Evolutionary conservation across 352 stramenopile genomes (phyloP).

Genomic region (Phytophthora meadii): DNA sequence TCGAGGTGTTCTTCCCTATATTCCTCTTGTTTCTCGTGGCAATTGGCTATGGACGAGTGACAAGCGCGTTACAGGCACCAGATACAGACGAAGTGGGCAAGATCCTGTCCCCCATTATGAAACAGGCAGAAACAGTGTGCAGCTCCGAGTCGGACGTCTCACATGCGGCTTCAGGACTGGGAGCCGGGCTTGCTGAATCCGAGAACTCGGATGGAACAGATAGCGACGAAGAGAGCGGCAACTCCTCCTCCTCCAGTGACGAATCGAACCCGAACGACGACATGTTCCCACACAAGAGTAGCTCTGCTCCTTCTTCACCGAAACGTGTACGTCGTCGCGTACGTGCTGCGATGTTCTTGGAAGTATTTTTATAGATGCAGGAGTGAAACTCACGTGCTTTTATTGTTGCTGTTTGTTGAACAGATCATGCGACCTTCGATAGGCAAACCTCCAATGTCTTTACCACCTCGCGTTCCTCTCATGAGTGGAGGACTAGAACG

Average conservation of each 20-base stretch:
- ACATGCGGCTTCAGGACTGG: slow-evolving; percentile 51
- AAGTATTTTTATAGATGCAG: background rate
- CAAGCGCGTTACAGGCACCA: slow-evolving; percentile 68
- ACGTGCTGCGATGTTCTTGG: slow-evolving; percentile 5
- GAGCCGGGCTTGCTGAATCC: slow-evolving; percentile 69
- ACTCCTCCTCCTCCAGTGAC: slow-evolving; percentile 79
- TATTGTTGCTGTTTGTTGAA: slow-evolving; percentile 6
- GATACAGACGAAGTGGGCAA: slow-evolving; percentile 64
- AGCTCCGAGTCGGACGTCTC: slow-evolving; percentile 30
- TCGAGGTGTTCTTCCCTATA: slow-evolving; percentile 74
- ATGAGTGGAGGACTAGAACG: slow-evolving; percentile 33
- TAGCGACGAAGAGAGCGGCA: slow-evolving; percentile 79
- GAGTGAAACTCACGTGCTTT: slow-evolving; percentile 16
- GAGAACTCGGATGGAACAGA: slow-evolving; percentile 82
- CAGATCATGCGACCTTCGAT: slow-evolving; percentile 19
- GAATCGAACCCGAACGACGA: slow-evolving; percentile 51
- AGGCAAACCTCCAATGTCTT: slow-evolving; percentile 36
- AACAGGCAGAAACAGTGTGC: slow-evolving; percentile 26
- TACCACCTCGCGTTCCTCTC: slow-evolving; percentile 39
- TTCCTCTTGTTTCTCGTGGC: slow-evolving; percentile 67
- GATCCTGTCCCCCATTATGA: slow-evolving; percentile 64
- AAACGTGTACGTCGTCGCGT: slow-evolving; percentile 35
- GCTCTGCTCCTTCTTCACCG: slow-evolving; percentile 30
- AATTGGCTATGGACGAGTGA: slow-evolving; percentile 80
- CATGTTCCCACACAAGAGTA: slow-evolving; percentile 47